Evolutionary conservation across 1,284 basidiomycete species (phyloP).

Genomic region (Fomitopsis betulina): DNA sequence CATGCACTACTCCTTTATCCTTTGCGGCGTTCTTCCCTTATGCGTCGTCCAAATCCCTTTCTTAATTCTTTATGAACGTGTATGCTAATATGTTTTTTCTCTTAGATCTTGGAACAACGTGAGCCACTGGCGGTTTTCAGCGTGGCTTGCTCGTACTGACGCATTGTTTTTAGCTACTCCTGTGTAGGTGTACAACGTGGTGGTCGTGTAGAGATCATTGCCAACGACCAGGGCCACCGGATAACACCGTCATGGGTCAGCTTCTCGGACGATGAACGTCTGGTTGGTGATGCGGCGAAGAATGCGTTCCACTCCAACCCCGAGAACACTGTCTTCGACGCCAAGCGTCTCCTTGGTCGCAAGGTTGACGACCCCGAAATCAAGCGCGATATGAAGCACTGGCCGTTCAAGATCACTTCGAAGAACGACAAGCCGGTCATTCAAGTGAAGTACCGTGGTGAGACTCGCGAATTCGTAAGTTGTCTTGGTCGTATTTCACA

Average conservation of each 20-base stretch:
- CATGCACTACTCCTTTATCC: no score
- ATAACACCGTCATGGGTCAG: constrained; percentile 95
- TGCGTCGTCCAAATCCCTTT: no score
- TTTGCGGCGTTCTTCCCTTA: no score
- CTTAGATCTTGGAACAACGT: constrained; percentile 81
- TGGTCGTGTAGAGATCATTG: constrained; percentile 93
- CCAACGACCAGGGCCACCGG: constrained; percentile 97
- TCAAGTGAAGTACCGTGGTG: constrained; percentile 82
- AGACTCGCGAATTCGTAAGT: constrained; percentile 80
- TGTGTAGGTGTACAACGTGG: constrained; percentile 89
- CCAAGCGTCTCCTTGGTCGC: constrained; percentile 94
- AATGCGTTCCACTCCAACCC: constrained; percentile 84
- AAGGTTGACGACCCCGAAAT: constrained; percentile 79
- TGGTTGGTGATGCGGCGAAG: constrained; percentile 80
- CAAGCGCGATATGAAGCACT: constrained; percentile 82
- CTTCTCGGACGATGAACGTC: constrained; percentile 89
- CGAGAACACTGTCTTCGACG: constrained; percentile 94
- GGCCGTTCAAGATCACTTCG: constrained; percentile 80
- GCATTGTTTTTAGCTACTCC: constrained; percentile 55
- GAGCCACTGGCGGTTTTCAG: constrained; percentile 24
- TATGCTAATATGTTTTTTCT: background rate
- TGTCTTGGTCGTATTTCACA: background rate
- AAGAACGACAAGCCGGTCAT: constrained; percentile 87
- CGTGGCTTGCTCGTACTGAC: constrained; percentile 9
- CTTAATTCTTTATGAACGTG: no score